Conservation (phyloP, 805 yeast genomes). For the Candida yuanshanica region DNA sequence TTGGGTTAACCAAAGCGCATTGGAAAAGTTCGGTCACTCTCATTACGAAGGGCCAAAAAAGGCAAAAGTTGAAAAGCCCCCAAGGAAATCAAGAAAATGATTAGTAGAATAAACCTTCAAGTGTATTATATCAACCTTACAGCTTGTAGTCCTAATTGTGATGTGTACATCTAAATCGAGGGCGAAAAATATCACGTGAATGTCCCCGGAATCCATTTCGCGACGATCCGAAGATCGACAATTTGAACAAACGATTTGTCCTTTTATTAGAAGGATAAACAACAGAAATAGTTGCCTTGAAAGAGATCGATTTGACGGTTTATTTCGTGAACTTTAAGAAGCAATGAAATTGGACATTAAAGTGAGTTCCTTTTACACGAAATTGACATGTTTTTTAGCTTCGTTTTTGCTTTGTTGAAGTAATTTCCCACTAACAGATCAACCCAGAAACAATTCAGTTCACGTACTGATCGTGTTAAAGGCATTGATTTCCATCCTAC, state of each 20-base stretch:
- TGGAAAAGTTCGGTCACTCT: constrained; percentile 43
- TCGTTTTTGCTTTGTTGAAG: too few species aligned
- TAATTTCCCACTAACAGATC: constrained; percentile 2
- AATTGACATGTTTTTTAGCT: neutral
- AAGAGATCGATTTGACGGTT: neutral
- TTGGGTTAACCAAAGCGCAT: constrained; percentile 59
- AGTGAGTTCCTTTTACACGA: constrained; percentile 10
- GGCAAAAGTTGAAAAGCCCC: neutral
- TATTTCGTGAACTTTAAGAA: neutral
- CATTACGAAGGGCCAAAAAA: constrained; percentile 46
- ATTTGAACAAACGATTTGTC: neutral
- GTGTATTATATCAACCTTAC: too few species aligned
- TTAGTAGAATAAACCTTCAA: too few species aligned
- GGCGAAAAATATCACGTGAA: too few species aligned
- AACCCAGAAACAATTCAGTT: constrained; percentile 67
- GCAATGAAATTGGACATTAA: constrained; percentile 24
- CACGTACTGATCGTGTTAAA: constrained; percentile 94
- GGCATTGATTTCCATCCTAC: constrained; percentile 97
- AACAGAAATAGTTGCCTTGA: neutral
- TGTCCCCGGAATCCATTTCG: too few species aligned
- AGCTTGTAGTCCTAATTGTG: too few species aligned
- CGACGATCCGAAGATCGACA: neutral
- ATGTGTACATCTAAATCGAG: too few species aligned
- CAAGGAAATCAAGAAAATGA: neutral
- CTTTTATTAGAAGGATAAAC: neutral